Base-by-base conservation (phyloP, 2,329 filamentous ascomycete species). In the Endothia cerciana region DNA sequence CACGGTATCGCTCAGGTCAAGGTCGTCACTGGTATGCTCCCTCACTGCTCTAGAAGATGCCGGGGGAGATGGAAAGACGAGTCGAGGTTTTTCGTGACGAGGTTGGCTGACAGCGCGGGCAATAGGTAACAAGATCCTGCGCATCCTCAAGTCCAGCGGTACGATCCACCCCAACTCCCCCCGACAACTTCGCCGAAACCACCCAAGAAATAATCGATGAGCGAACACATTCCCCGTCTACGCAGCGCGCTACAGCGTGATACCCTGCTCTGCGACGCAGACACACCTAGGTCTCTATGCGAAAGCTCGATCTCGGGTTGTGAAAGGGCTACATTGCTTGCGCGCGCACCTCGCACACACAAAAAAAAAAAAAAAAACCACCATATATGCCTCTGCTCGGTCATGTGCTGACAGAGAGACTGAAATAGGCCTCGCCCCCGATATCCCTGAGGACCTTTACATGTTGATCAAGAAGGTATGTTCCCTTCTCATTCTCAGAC, bases 401-500 rank as follows among this genome's bases (percentile, higher is more conserved):
- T 94, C 85, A 76, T 82, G 84, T 88, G 89, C 92, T 95, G 92
- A 95, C 92, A 89, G 91, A 94, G 93, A 88, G 93, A 96, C 90
- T 80, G 73, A 80, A 51, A 86, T 86, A 99, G 95, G 95, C 87
- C 93, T 99, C 81, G 94, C 95, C 76, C 95, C 96, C 81, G 94
- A 98, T 82, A 90, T 99, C 77, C 95, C 96, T 80, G 95, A 99
- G 90, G 95, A 99, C 85, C 91, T 98, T 75, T 99, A 98, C 91
- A 97, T 97, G 92, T 88, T 98, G 82, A 98, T 98, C 92, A 97
- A 97, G 92, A 99, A 99, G 93, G 94, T 96, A 80, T 51, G 66
- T 58, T 47, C 45, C 30, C 22, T 22, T n/a, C 69, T 77, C n/a
- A n/a, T 59, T 64, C 13, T 7, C 28, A n/a, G 5, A 6, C 17